Conservation (phyloP, 495 filamentous ascomycete genomes). For the Aspergillus heteromorphus region DNA sequence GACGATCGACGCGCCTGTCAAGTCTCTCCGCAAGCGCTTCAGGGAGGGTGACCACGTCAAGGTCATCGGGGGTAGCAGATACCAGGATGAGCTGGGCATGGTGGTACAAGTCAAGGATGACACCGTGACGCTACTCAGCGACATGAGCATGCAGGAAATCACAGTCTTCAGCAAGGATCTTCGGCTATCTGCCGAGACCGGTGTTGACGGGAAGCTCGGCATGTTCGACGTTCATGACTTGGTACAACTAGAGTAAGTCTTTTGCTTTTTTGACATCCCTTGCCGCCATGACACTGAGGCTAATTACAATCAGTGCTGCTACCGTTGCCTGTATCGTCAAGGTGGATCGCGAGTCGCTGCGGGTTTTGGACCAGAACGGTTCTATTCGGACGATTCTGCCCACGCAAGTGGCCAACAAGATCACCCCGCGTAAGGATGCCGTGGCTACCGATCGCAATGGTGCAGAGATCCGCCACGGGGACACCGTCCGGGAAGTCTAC, state of each 20-base stretch:
- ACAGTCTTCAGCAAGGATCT: conserved; percentile 98
- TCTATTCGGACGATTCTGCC: conserved; percentile 76
- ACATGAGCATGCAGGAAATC: conserved; percentile 86
- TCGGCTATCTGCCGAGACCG: conserved; percentile 84
- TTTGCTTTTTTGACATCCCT: too few relatives aligned
- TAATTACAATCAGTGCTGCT: conserved; percentile 52
- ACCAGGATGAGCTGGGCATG: conserved; percentile 91
- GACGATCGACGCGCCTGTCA: conserved; percentile 85
- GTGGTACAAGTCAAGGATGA: conserved; percentile 89
- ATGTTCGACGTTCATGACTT: conserved; percentile 90
- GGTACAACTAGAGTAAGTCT: conserved; percentile 85
- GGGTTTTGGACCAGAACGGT: conserved; percentile 85
- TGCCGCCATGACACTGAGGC: conserved; percentile 8
- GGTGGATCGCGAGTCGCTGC: conserved; percentile 87
- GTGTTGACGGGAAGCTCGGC: conserved; percentile 68
- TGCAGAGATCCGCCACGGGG: conserved; percentile 84
- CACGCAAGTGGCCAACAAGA: conserved; percentile 83
- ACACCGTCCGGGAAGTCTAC: conserved; percentile 83
- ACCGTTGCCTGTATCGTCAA: conserved; percentile 93
- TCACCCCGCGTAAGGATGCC: conserved; percentile 69
- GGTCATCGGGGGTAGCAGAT: conserved; percentile 92
- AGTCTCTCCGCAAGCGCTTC: conserved; percentile 90
- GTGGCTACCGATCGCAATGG: conserved; percentile 92
- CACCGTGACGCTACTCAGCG: conserved; percentile 83
- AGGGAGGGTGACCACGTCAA: conserved; percentile 95